Conservation (phyloP, 1,284 basidiomycete species). For the Sutorius eximius region DNA sequence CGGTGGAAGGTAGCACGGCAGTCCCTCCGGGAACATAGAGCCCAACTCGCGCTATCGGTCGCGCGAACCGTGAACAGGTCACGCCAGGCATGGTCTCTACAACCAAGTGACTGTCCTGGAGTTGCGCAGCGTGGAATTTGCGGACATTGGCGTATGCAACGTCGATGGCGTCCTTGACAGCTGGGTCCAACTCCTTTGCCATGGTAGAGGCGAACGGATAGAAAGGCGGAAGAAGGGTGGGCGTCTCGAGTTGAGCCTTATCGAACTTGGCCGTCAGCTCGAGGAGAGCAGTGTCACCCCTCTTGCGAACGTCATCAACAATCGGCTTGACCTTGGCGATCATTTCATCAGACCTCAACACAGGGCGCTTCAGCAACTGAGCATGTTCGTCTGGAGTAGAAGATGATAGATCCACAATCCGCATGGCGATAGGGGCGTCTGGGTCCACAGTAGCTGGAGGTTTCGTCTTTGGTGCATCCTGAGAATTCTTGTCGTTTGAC, state of each 20-base stretch:
- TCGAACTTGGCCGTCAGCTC: conserved; percentile 95
- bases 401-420: conserved; percentile 62
- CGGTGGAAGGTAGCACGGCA: conserved; percentile 94
- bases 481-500: conserved; percentile 35
- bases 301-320: conserved; percentile 80
- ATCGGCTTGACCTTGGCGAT: conserved; percentile 95
- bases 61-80: conserved; percentile 89
- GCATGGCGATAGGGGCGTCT: conserved; percentile 70
- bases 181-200: conserved; percentile 54
- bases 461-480: conserved; percentile 30
- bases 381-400: conserved; percentile 57
- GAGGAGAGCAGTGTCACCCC: conserved; percentile 87
- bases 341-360: conserved; percentile 93
- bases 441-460: conserved; percentile 30
- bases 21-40: conserved; percentile 98
- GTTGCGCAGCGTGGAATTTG: conserved; percentile 88
- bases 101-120: conserved; percentile 66
- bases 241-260: conserved; percentile 64
- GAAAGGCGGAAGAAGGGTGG: conserved; percentile 69
- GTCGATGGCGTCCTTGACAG: conserved; percentile 85
- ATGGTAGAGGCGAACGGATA: conserved; percentile 58
- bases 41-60: conserved; percentile 93
- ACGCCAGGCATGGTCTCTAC: conserved; percentile 99
- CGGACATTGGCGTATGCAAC: conserved; percentile 90
- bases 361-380: conserved; percentile 83